These are phyloP conservation scores for Pseudoperonospora humuli DNA, from an alignment of 352 stramenopile species.

Conservation along the genomic window DNA sequence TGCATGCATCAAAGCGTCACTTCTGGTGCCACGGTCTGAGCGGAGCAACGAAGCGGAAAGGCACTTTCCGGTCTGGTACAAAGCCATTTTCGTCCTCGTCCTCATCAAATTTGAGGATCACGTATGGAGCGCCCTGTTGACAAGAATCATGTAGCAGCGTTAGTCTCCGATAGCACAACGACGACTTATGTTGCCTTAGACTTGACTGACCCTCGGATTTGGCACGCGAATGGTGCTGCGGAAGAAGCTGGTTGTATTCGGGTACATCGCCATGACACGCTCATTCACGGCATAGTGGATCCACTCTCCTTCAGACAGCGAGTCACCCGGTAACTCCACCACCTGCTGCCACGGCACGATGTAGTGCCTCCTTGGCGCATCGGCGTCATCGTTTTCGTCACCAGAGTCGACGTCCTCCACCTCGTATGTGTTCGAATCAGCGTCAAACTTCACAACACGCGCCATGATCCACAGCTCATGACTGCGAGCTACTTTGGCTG, in stretches of 20 bases:
- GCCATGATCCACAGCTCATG: constrained; percentile 91
- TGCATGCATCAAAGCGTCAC: constrained; percentile 4
- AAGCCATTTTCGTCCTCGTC: constrained; percentile 90
- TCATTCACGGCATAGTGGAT: constrained; percentile 86
- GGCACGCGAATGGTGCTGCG: constrained; percentile 87
- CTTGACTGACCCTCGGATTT: constrained; percentile 58
- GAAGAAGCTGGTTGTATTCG: constrained; percentile 97
- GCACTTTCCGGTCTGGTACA: constrained; percentile 89
- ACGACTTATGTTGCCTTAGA: not conserved
- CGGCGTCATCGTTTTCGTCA: constrained; percentile 74
- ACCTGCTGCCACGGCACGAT: constrained; percentile 73
- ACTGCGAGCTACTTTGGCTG: constrained; percentile 65
- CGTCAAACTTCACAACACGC: constrained; percentile 84
- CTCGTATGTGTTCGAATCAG: constrained; percentile 89
- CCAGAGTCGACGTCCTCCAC: constrained; percentile 90
- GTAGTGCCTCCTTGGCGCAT: constrained; percentile 41
- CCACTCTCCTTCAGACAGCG: constrained; percentile 48
- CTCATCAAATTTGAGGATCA: constrained; percentile 97
- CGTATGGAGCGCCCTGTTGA: constrained; percentile 72
- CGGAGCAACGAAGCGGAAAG: constrained; percentile 91
- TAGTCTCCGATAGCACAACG: not conserved
- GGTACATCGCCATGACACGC: constrained; percentile 96
- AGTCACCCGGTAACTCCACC: constrained; percentile 85
- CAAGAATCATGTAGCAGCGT: constrained; percentile 2
- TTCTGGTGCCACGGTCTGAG: constrained; percentile 48